A percentile compares a stretch with the other conserved stretches of the same genome.
These are phyloP conservation scores for Atkinsonella hypoxylon DNA, from an alignment of 2,329 filamentous ascomycete species.

Conservation along the genomic window DNA sequence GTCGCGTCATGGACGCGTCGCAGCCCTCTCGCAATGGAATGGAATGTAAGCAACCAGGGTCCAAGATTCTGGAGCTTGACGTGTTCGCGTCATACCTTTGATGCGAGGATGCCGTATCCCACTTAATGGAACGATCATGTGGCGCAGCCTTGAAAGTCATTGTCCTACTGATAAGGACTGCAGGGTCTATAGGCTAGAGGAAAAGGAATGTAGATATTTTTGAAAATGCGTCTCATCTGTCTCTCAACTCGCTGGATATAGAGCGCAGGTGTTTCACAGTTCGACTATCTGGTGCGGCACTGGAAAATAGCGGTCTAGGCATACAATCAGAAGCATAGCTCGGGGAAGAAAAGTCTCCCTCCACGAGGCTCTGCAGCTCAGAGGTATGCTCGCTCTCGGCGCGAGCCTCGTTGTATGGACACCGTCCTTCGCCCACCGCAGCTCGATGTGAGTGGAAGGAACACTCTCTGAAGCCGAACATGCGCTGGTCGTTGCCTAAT, in stretches of 20 bases:
- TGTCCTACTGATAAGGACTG: too few relatives aligned
- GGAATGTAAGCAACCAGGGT: neutral
- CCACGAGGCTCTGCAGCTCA: neutral
- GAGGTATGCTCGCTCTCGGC: slow-evolving; percentile 7
- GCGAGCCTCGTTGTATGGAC: slow-evolving; percentile 28
- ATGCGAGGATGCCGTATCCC: too few relatives aligned
- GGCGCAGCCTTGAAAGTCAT: too few relatives aligned
- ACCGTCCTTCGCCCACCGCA: slow-evolving; percentile 39
- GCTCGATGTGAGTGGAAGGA: slow-evolving; percentile 48
- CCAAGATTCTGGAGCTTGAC: neutral
- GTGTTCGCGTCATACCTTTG: neutral
- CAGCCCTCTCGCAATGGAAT: neutral
- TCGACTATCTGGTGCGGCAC: slow-evolving; percentile 17
- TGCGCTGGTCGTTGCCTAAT: slow-evolving; percentile 42
- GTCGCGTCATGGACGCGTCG: too few relatives aligned
- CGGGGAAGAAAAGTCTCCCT: neutral
- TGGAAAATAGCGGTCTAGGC: slow-evolving; percentile 18
- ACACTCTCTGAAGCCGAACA: slow-evolving; percentile 49
- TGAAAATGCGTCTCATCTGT: neutral
- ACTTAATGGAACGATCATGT: neutral
- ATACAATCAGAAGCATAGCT: slow-evolving; percentile 7
- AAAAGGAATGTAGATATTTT: neutral
- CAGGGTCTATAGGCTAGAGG: too few relatives aligned
- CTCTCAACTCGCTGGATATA: slow-evolving; percentile 13
- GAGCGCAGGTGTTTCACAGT: slow-evolving; percentile 19